Conservation (phyloP, 1,284 basidiomycete species). For the Tetrapyrgos nigripes region DNA sequence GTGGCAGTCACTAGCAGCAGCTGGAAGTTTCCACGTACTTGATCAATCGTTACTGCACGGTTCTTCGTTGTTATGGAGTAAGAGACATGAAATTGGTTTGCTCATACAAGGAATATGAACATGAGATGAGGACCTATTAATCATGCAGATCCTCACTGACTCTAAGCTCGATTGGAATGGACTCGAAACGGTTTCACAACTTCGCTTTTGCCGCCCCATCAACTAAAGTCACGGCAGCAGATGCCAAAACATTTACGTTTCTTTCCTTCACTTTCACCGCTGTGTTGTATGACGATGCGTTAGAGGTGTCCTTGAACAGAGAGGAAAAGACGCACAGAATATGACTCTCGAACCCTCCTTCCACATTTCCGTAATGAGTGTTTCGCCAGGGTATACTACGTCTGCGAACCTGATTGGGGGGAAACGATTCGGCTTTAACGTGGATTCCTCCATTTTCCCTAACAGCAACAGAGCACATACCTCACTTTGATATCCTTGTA, state of each 20-base stretch:
- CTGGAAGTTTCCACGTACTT: too few relatives aligned
- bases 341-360: slow-evolving; percentile 93
- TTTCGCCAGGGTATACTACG: slow-evolving; percentile 96
- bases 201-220: slow-evolving; percentile 59
- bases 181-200: slow-evolving; percentile 62
- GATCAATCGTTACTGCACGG: too few relatives aligned
- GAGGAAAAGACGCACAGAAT: slow-evolving; percentile 65
- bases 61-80: too few relatives aligned
- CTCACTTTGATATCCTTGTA: slow-evolving; percentile 97
- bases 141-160: too few relatives aligned
- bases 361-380: slow-evolving; percentile 96
- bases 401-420: slow-evolving; percentile 79
- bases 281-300: slow-evolving; percentile 32
- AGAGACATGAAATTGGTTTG: too few relatives aligned
- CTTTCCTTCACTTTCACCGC: slow-evolving; percentile 86
- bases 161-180: too few relatives aligned
- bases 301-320: neutral
- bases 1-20: too few relatives aligned
- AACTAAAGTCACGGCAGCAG: slow-evolving; percentile 77
- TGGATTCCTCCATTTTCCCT: too few relatives aligned
- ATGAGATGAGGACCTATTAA: too few relatives aligned
- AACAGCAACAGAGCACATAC: slow-evolving; percentile 48
- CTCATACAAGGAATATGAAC: too few relatives aligned
- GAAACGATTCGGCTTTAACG: too few relatives aligned
- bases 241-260: slow-evolving; percentile 67